Conservation (phyloP, 1,284 basidiomycete species). For the Gomphus bonarii region DNA sequence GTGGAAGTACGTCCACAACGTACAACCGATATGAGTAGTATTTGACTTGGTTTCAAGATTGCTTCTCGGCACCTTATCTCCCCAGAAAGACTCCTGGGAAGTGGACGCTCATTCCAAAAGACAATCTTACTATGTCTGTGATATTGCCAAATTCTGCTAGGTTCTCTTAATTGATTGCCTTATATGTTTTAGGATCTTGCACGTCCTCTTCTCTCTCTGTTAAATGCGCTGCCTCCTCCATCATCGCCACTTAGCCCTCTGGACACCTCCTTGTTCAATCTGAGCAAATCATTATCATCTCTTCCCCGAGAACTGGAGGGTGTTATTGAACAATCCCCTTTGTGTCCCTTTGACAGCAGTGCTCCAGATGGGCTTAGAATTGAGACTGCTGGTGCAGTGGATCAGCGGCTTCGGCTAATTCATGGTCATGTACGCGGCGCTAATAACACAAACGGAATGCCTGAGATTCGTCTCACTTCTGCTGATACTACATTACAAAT, state of each 20-base stretch:
- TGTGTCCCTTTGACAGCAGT: slow-evolving; percentile 45
- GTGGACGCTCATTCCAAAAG: slow-evolving; percentile 47
- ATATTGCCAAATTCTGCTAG: background rate
- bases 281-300: slow-evolving; percentile 46
- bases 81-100: slow-evolving; percentile 44
- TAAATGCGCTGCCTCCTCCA: slow-evolving; percentile 38
- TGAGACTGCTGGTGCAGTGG: slow-evolving; percentile 38
- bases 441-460: slow-evolving; percentile 23
- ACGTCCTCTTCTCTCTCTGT: slow-evolving; percentile 46
- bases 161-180: slow-evolving; percentile 7
- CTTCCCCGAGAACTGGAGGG: slow-evolving; percentile 43
- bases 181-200: slow-evolving; percentile 46
- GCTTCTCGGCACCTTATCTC: slow-evolving; percentile 2
- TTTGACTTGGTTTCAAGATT: background rate
- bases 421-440: slow-evolving; percentile 16
- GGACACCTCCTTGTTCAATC: slow-evolving; percentile 40
- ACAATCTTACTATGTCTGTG: slow-evolving; percentile 58
- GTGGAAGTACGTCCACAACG: slow-evolving; percentile 4
- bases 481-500: slow-evolving; percentile 16
- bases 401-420: slow-evolving; percentile 40
- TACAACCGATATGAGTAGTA: background rate
- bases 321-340: slow-evolving; percentile 33
- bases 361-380: slow-evolving; percentile 40
- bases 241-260: slow-evolving; percentile 29
- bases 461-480: slow-evolving; percentile 33